Conservation (phyloP, 2,329 filamentous ascomycete genomes). For the Dactylellina parvicollis region DNA sequence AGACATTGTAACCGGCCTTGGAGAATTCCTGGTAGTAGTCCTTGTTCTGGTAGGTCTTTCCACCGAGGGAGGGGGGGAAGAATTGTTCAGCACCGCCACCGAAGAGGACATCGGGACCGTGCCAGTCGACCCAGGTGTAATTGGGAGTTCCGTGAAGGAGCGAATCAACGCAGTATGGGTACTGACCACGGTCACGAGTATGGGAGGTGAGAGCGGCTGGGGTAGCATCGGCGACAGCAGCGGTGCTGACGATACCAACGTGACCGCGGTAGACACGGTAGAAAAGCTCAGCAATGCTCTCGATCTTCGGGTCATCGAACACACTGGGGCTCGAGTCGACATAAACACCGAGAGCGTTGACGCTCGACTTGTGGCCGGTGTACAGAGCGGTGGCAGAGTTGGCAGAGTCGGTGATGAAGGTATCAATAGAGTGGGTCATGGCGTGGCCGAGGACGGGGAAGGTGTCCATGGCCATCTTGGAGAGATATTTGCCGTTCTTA, state of each 20-base stretch:
- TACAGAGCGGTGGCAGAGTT: conserved; percentile 50
- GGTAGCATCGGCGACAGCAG: conserved; percentile 82
- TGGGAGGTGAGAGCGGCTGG: conserved; percentile 79
- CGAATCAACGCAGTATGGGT: conserved; percentile 78
- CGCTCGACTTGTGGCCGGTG: conserved; percentile 63
- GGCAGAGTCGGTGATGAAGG: conserved; percentile 49
- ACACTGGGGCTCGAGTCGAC: conserved; percentile 76
- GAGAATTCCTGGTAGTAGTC: conserved; percentile 78
- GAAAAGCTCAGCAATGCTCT: conserved; percentile 82
- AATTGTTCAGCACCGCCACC: conserved; percentile 86
- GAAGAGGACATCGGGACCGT: conserved; percentile 81
- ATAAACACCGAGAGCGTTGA: conserved; percentile 84
- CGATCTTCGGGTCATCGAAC: conserved; percentile 86
- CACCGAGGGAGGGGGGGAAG: conserved; percentile 65
- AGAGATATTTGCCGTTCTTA: conserved; percentile 85
- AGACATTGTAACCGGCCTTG: conserved; percentile 76
- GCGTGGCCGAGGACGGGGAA: conserved; percentile 88
- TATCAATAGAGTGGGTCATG: conserved; percentile 75
- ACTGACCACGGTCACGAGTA: conserved; percentile 74
- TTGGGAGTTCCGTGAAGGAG: conserved; percentile 79
- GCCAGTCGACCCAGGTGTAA: conserved; percentile 80
- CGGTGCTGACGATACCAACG: conserved; percentile 77
- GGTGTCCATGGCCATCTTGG: conserved; percentile 78
- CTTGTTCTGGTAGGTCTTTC: conserved; percentile 73
- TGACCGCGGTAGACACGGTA: conserved; percentile 71